phyloP scores from a whole-genome alignment of 768 basidiomycete genomes.

The Pleurotus giganteus region DNA sequence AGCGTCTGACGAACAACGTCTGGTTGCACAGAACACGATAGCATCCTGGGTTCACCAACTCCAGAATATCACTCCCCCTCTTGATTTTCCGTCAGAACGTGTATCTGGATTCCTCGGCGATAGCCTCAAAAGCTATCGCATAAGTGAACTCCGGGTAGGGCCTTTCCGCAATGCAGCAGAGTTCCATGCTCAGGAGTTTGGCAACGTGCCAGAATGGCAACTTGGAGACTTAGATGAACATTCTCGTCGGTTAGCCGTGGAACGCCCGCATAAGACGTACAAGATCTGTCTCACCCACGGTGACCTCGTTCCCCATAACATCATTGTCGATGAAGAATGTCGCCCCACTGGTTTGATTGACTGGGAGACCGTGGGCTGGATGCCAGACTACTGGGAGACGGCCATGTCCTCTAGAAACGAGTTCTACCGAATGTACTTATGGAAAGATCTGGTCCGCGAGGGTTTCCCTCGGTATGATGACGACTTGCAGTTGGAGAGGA shows the following conservation, averaged over 20 bases:
- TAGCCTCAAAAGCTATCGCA: neutral
- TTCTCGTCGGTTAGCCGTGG: slow-evolving; percentile 5
- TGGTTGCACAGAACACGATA: neutral
- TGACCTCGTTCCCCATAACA: slow-evolving; percentile 34
- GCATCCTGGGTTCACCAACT: neutral
- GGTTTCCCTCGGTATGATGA: slow-evolving; percentile 10
- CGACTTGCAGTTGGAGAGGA: slow-evolving; percentile 6
- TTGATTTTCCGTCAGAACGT: neutral
- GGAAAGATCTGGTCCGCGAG: slow-evolving; percentile 11
- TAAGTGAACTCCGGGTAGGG: neutral
- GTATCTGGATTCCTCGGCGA: slow-evolving; percentile 1
- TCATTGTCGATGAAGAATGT: slow-evolving; percentile 26
- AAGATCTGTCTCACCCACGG: slow-evolving; percentile 28
- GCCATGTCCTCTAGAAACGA: slow-evolving; percentile 4
- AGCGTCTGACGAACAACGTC: neutral
- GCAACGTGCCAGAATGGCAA: neutral
- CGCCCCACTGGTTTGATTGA: slow-evolving; percentile 20
- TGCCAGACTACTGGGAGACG: slow-evolving; percentile 23
- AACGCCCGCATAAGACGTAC: slow-evolving; percentile 11
- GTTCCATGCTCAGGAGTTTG: slow-evolving; percentile 1
- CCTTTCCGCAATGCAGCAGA: neutral
- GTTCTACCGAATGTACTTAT: neutral
- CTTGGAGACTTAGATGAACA: neutral
- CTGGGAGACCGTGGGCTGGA: slow-evolving; percentile 24
- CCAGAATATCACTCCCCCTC: neutral